Percentiles rank a stretch among this genome's conserved stretches.
These are phyloP conservation scores for Pluteus cervinus DNA, from an alignment of 768 basidiomycete species.

Conservation along the genomic window DNA sequence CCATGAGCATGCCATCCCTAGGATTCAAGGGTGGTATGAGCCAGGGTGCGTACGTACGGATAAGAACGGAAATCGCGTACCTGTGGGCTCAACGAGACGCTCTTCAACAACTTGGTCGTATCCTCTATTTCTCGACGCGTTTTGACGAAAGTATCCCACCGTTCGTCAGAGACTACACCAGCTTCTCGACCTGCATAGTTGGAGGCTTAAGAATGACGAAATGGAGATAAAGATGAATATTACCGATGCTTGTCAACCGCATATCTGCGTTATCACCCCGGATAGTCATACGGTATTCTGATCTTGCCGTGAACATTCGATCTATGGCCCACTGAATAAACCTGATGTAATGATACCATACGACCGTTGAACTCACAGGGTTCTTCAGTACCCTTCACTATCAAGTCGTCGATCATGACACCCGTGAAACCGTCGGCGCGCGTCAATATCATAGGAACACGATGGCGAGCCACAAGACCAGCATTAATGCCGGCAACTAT, in stretches of 20 bases:
- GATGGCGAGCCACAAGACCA: constrained; percentile 55
- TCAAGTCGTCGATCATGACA: constrained; percentile 90
- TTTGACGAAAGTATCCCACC: constrained; percentile 34
- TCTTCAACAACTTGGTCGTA: constrained; percentile 30
- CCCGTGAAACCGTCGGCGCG: constrained; percentile 87
- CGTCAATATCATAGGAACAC: constrained; percentile 55
- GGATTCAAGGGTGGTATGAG: no score
- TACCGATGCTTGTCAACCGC: constrained; percentile 74
- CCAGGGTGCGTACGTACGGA: neutral
- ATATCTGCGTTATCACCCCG: constrained; percentile 87
- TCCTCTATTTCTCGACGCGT: constrained; percentile 26
- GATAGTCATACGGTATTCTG: constrained; percentile 85
- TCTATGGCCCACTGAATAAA: constrained; percentile 36
- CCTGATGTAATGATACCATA: neutral
- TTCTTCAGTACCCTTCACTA: constrained; percentile 84
- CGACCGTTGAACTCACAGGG: constrained; percentile 54
- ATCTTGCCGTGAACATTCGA: constrained; percentile 90
- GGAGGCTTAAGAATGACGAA: constrained; percentile 1
- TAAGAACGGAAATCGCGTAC: constrained; percentile 12
- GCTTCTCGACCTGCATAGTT: constrained; percentile 29
- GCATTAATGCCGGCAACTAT: constrained; percentile 87
- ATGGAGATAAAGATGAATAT: neutral
- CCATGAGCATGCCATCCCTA: constrained; percentile 36
- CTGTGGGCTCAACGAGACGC: constrained; percentile 36
- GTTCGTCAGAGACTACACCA: constrained; percentile 38